Conservation (phyloP, 2,329 filamentous ascomycete genomes). For the Elsinoe australis region DNA sequence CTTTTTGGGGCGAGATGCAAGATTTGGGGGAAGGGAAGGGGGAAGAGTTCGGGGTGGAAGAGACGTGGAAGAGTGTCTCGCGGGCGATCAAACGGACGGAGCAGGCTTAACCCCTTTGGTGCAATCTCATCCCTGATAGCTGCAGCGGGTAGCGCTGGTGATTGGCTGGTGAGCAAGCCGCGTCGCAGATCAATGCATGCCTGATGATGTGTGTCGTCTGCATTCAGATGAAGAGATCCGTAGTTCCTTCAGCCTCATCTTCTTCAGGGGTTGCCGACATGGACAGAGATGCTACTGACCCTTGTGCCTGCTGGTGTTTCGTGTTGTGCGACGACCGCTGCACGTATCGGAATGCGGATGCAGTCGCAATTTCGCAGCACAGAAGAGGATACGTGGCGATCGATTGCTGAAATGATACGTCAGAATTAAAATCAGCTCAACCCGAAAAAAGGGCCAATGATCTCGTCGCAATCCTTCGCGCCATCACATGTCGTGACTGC, state of each 20-base stretch:
- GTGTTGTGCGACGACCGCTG: too few species aligned
- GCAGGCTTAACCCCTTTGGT: neutral
- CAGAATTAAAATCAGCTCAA: slow-evolving; percentile 10
- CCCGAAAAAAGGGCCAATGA: neutral
- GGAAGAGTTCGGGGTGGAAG: neutral
- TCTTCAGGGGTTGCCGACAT: slow-evolving; percentile 1
- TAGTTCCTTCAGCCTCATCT: neutral
- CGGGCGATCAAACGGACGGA: slow-evolving; percentile 5
- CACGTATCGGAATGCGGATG: slow-evolving; percentile 1
- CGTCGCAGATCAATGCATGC: slow-evolving; percentile 1
- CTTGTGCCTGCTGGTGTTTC: neutral
- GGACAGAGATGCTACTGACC: neutral
- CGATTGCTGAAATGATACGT: slow-evolving; percentile 12
- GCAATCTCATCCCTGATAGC: slow-evolving; percentile 9
- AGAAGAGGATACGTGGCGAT: slow-evolving; percentile 14
- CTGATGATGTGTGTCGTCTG: slow-evolving; percentile 6
- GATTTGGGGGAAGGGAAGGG: slow-evolving; percentile 3
- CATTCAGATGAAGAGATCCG: neutral
- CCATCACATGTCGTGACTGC: slow-evolving; percentile 6
- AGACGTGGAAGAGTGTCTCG: neutral
- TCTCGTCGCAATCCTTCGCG: slow-evolving; percentile 4
- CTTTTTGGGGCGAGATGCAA: slow-evolving; percentile 12
- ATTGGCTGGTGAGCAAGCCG: neutral
- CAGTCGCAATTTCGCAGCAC: slow-evolving; percentile 6
- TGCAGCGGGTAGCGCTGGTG: slow-evolving; percentile 10